Evolutionary conservation across 805 yeast species (phyloP), one percentile per base, ranked within the genome.

Genomic region (Saccharomycopsis selenospora): DNA sequence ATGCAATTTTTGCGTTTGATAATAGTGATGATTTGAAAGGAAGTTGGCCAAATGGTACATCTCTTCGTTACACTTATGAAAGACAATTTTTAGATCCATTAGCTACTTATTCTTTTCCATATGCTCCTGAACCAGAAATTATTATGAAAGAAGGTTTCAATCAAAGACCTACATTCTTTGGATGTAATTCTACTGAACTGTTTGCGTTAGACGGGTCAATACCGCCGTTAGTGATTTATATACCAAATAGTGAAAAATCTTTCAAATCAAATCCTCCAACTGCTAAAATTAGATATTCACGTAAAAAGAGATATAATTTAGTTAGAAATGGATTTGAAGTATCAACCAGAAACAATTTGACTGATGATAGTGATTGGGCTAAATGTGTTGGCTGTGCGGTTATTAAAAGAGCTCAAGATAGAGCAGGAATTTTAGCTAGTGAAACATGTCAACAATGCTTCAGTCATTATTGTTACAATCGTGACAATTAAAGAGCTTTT

Each of bases 301-400:
- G 73, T 33, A 69, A 70, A 0, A 85, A 82, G 56, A 76, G 78
- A 54, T 63, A 68, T 40, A 69, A 73, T 0, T 74, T 86, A 69
- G 75, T 87, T 48, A 64, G 70, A 56, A 88, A 87, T 61, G 95
- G 95, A 10, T 84, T 77, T 61, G 86, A 85, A 57, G 72, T 76
- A 10, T 75, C 82, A 10, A 71, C 90, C 1, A 75, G 82, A 59
- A 71, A 72, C 50, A 86, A 86, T 61, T 65, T 78, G 33, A 82
- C 95, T 10, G 60, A 81, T 22, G 93, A 85, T 56, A 61, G 67
- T 3, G 79, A 84, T 36, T 86, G 84, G 80, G 68, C 76, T 33
- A 74, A 80, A 4, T 86, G 95, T 68, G 72, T 86, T 43, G 87
- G 85, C 2, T 86, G 95, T 70, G 95, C 95, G 7, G 75, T 86